Evolutionary conservation across 768 basidiomycete genomes (phyloP).

Genomic region (Lactarius quietus): DNA sequence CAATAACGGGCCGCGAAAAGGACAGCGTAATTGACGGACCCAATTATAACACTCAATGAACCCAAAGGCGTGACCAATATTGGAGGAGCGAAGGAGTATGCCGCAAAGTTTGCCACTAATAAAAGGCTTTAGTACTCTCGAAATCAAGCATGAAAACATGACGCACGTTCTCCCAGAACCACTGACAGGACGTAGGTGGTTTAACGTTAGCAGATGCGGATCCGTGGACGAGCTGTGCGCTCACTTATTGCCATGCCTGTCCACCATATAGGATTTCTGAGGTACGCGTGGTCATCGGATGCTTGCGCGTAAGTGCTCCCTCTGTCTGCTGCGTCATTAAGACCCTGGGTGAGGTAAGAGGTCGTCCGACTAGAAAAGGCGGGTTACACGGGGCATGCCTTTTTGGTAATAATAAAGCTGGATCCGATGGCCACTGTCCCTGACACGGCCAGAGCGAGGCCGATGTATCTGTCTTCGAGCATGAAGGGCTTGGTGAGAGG

Average conservation of each 20-base stretch:
- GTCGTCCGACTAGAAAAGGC: neutral
- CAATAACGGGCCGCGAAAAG: slow-evolving; percentile 10
- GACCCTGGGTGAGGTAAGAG: slow-evolving; percentile 51
- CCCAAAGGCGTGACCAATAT: slow-evolving; percentile 99
- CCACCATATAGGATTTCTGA: slow-evolving; percentile 97
- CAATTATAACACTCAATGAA: slow-evolving; percentile 92
- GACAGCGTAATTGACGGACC: slow-evolving; percentile 48
- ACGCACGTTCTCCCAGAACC: slow-evolving; percentile 84
- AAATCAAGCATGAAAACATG: neutral
- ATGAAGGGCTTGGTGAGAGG: slow-evolving; percentile 34
- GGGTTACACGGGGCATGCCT: slow-evolving; percentile 49
- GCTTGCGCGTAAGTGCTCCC: slow-evolving; percentile 48
- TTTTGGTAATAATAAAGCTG: slow-evolving; percentile 99
- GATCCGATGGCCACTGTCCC: slow-evolving; percentile 87
- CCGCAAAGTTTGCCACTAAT: slow-evolving; percentile 85
- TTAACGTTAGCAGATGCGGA: neutral
- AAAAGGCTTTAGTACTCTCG: neutral
- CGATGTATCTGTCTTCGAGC: slow-evolving; percentile 95
- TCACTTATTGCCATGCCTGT: slow-evolving; percentile 86
- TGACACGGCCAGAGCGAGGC: slow-evolving; percentile 81
- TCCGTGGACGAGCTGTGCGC: slow-evolving; percentile 34
- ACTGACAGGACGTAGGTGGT: slow-evolving; percentile 45
- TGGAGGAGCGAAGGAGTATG: slow-evolving; percentile 96
- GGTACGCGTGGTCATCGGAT: slow-evolving; percentile 81
- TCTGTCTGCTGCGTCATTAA: slow-evolving; percentile 77